Evolutionary conservation across 495 filamentous ascomycete genomes (phyloP).

Genomic region (Penicillium bialowiezense): DNA sequence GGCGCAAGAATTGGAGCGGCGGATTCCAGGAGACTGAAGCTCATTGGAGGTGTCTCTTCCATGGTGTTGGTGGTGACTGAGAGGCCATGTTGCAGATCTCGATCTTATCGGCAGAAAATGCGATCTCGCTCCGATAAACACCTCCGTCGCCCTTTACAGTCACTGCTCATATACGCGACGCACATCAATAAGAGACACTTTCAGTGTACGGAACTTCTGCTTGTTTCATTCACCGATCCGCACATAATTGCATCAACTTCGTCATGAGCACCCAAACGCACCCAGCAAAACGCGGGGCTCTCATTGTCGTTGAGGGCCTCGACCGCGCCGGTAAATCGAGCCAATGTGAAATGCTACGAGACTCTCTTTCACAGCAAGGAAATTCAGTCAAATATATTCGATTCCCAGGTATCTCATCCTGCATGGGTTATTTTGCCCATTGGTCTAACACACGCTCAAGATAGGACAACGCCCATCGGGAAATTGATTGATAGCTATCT

Average conservation of each 20-base stretch:
- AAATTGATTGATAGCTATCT: slow-evolving; percentile 88
- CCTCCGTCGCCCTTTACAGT: background rate
- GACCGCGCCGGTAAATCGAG: slow-evolving; percentile 96
- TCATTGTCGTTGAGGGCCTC: slow-evolving; percentile 90
- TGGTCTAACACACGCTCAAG: slow-evolving; percentile 40
- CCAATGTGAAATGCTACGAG: slow-evolving; percentile 73
- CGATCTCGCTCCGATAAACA: slow-evolving; percentile 12
- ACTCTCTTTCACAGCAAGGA: slow-evolving; percentile 59
- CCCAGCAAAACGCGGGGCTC: slow-evolving; percentile 56
- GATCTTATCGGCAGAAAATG: slow-evolving; percentile 24
- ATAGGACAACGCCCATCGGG: slow-evolving; percentile 85
- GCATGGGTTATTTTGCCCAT: background rate
- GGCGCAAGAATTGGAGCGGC: slow-evolving; percentile 32
- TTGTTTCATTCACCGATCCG: no score
- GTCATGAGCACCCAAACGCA: slow-evolving; percentile 16
- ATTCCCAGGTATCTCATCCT: slow-evolving; percentile 70
- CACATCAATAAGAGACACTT: background rate
- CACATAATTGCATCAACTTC: slow-evolving; percentile 2
- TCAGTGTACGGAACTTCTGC: no score
- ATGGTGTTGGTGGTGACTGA: slow-evolving; percentile 25
- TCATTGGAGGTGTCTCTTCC: slow-evolving; percentile 25
- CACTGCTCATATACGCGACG: no score
- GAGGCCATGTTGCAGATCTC: slow-evolving; percentile 11
- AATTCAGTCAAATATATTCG: slow-evolving; percentile 69
- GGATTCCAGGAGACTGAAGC: slow-evolving; percentile 29